phyloP scores from a whole-genome alignment of 768 basidiomycete species.

The Rhodotorula taiwanensis region DNA sequence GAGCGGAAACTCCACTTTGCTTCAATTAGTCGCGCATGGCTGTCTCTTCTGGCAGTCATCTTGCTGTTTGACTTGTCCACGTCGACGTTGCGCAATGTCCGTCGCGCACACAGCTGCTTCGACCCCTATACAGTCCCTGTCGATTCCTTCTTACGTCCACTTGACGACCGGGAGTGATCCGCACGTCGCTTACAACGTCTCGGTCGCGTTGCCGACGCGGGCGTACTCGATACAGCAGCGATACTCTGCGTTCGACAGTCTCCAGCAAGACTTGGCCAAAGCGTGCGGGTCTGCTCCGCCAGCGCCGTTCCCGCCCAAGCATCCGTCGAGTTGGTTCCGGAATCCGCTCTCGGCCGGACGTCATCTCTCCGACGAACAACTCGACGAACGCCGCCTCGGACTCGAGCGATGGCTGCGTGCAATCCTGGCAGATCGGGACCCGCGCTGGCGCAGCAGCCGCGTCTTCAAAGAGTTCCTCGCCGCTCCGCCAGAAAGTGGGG shows the following conservation, averaged over 20 bases:
- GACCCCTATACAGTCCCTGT: slow-evolving; percentile 25
- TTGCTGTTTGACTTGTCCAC: too few relatives aligned
- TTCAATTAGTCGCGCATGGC: not conserved
- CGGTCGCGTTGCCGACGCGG: slow-evolving; percentile 77
- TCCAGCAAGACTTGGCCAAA: slow-evolving; percentile 72
- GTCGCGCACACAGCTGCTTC: not conserved
- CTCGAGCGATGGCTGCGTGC: slow-evolving; percentile 80
- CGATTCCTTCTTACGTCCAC: slow-evolving; percentile 9
- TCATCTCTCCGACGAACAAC: slow-evolving; percentile 53
- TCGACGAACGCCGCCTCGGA: slow-evolving; percentile 68
- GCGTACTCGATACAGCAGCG: slow-evolving; percentile 91
- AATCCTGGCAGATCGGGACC: slow-evolving; percentile 72
- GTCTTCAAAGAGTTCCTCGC: slow-evolving; percentile 83
- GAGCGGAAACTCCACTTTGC: too few relatives aligned
- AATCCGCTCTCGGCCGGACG: slow-evolving; percentile 50
- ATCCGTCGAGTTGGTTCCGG: slow-evolving; percentile 55
- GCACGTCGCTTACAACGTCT: slow-evolving; percentile 75
- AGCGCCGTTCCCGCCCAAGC: slow-evolving; percentile 73
- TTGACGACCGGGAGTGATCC: slow-evolving; percentile 40
- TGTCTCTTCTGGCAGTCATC: too few relatives aligned
- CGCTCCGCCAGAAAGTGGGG: slow-evolving; percentile 54
- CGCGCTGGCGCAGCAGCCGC: slow-evolving; percentile 69
- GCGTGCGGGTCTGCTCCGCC: slow-evolving; percentile 77
- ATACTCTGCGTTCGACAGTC: slow-evolving; percentile 87
- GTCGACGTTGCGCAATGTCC: not conserved